These are phyloP conservation scores for Rhypophila decipiens DNA, from an alignment of 495 filamentous ascomycete genomes.

Conservation along the genomic window DNA sequence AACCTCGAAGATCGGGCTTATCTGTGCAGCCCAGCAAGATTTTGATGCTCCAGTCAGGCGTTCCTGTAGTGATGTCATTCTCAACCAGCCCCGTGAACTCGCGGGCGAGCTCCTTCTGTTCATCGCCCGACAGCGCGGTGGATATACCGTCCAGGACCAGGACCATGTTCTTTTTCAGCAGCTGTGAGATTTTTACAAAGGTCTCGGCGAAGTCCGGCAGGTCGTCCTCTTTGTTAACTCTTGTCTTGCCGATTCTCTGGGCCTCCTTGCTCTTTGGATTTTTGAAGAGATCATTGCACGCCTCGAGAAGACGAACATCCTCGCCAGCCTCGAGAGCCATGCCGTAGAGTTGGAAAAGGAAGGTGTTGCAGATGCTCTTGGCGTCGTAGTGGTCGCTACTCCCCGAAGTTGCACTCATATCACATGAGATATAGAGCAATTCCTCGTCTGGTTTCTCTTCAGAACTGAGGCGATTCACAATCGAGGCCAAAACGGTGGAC, in stretches of 20 bases:
- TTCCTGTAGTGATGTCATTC: too few relatives aligned
- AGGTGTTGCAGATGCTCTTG: conserved; percentile 12
- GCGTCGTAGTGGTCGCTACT: conserved; percentile 1
- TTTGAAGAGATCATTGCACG: conserved; percentile 18
- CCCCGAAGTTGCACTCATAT: not conserved
- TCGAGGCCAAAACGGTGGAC: conserved; percentile 12
- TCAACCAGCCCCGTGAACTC: too few relatives aligned
- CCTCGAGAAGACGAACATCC: conserved; percentile 13
- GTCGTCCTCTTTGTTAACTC: too few relatives aligned
- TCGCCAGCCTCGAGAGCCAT: conserved; percentile 11
- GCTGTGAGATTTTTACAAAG: conserved; percentile 2
- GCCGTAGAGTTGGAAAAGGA: conserved; percentile 10
- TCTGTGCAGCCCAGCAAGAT: too few relatives aligned
- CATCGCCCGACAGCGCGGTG: too few relatives aligned
- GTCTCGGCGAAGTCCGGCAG: conserved; percentile 15
- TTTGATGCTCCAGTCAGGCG: too few relatives aligned
- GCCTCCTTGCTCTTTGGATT: conserved; percentile 6
- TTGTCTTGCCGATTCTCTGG: too few relatives aligned
- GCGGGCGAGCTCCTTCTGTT: too few relatives aligned
- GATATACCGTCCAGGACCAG: conserved; percentile 17
- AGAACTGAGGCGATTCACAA: conserved; percentile 6
- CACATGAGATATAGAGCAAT: conserved; percentile 17
- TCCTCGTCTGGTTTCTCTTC: not conserved
- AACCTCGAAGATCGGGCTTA: too few relatives aligned
- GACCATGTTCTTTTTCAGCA: conserved; percentile 11